Evolutionary conservation across 2,329 filamentous ascomycete genomes (phyloP).

Genomic region (Cladorrhinum sp.): DNA sequence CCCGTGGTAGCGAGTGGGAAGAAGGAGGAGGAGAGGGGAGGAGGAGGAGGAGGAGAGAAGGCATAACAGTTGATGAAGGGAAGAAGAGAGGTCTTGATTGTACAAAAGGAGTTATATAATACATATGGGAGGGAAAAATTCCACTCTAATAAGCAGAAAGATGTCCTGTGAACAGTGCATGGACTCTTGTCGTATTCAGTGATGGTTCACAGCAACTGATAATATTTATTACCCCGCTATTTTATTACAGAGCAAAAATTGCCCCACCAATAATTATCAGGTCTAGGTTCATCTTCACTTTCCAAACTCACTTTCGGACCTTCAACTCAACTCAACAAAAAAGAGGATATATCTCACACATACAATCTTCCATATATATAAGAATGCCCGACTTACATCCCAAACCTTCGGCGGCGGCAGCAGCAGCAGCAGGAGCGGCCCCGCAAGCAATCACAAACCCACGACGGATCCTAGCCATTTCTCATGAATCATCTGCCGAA

Average conservation of each 20-base stretch:
- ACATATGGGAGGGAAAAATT: background rate
- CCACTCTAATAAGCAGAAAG: background rate
- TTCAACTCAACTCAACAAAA: too few relatives aligned
- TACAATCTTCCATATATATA: too few relatives aligned
- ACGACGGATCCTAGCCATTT: slow-evolving; percentile 57
- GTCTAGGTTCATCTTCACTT: too few relatives aligned
- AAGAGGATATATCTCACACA: too few relatives aligned
- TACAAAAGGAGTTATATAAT: background rate
- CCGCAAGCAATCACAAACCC: slow-evolving; percentile 45
- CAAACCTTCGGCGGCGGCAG: background rate
- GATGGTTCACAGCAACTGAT: too few relatives aligned
- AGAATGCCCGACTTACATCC: background rate
- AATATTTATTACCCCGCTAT: too few relatives aligned
- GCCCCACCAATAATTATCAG: too few relatives aligned
- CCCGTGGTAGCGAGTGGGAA: background rate
- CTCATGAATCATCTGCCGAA: slow-evolving; percentile 44
- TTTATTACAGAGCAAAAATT: too few relatives aligned
- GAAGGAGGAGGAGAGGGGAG: background rate
- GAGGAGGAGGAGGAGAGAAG: background rate
- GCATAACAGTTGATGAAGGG: background rate
- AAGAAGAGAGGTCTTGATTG: background rate
- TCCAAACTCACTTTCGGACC: too few relatives aligned
- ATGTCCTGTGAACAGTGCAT: too few relatives aligned
- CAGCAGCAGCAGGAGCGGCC: too few relatives aligned
- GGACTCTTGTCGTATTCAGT: too few relatives aligned